Conservation (phyloP, 1,139 yeast genomes). For the Taphrina confusa region DNA sequence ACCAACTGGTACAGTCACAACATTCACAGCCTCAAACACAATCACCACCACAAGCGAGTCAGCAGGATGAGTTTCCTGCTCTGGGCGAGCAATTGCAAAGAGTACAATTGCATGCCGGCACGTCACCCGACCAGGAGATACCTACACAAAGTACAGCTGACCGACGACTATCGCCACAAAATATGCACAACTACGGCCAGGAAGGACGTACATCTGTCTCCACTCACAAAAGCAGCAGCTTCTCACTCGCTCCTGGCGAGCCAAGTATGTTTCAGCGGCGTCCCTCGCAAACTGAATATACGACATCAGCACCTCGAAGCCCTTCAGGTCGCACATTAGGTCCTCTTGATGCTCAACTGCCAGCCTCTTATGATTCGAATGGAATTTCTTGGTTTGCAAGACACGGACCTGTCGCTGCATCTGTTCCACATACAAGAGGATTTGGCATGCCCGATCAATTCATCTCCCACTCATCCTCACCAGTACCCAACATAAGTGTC, state of each 20-base stretch:
- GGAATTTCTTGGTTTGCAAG: constrained; percentile 40
- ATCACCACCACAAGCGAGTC: neutral
- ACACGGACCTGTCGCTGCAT: constrained; percentile 42
- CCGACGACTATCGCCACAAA: neutral
- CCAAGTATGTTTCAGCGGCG: too few relatives aligned
- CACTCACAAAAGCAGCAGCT: too few relatives aligned
- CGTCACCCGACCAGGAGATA: constrained; percentile 37
- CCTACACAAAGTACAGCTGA: neutral
- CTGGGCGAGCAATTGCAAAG: neutral
- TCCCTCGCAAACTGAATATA: neutral
- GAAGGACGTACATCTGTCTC: neutral
- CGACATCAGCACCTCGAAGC: constrained; percentile 34
- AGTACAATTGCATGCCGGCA: constrained; percentile 33
- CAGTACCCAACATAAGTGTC: neutral
- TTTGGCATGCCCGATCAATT: constrained; percentile 36
- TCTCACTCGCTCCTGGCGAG: too few relatives aligned
- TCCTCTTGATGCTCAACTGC: constrained; percentile 40
- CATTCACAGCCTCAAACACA: neutral
- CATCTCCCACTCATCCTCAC: constrained; percentile 26
- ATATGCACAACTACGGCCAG: neutral
- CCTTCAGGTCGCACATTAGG: constrained; percentile 39
- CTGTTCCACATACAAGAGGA: constrained; percentile 40
- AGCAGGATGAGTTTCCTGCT: constrained; percentile 2
- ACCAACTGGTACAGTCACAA: constrained; percentile 28
- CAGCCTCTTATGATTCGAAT: constrained; percentile 41